These are phyloP conservation scores for Coemansia sp. DNA, from an alignment of 192 early-diverging fungal species.

Conservation along the genomic window DNA sequence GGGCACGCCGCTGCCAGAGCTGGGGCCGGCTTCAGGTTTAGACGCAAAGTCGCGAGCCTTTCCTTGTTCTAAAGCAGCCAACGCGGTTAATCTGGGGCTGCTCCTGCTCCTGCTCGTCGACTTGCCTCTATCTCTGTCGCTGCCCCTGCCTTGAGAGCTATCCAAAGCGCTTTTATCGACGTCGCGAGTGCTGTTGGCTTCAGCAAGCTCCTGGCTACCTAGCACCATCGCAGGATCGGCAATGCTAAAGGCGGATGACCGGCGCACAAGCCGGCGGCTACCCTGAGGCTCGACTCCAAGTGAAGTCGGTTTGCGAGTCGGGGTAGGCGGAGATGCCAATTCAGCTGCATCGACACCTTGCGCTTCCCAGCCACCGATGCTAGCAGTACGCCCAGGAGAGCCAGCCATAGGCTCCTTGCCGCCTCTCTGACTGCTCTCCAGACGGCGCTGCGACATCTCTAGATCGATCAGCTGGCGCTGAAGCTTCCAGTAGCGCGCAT, in stretches of 20 bases:
- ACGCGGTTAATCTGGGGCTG: neutral
- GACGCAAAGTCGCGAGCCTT: neutral
- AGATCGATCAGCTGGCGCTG: constrained; percentile 53
- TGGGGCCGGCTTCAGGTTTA: neutral
- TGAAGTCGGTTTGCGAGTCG: constrained; percentile 14
- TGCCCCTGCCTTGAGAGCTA: neutral
- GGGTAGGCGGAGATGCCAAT: constrained; percentile 41
- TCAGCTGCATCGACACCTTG: constrained; percentile 19
- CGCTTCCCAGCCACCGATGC: constrained; percentile 14
- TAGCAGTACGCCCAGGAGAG: neutral
- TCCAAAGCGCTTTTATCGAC: neutral
- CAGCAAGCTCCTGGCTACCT: neutral
- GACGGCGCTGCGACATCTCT: constrained; percentile 41
- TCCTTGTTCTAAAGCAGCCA: neutral
- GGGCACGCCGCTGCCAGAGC: neutral
- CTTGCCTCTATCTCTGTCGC: no score
- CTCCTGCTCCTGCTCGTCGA: neutral
- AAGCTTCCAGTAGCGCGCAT: constrained; percentile 51
- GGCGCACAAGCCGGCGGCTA: constrained; percentile 16
- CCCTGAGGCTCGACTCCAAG: constrained; percentile 1
- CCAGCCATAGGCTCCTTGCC: neutral
- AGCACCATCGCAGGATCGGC: constrained; percentile 22
- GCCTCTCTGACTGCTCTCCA: neutral
- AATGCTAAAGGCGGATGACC: constrained; percentile 47
- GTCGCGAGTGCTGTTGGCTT: neutral